Evolutionary conservation across 2,329 filamentous ascomycete genomes (phyloP), one percentile per base, ranked within the genome.

Genomic region (Zalaria sp.): DNA sequence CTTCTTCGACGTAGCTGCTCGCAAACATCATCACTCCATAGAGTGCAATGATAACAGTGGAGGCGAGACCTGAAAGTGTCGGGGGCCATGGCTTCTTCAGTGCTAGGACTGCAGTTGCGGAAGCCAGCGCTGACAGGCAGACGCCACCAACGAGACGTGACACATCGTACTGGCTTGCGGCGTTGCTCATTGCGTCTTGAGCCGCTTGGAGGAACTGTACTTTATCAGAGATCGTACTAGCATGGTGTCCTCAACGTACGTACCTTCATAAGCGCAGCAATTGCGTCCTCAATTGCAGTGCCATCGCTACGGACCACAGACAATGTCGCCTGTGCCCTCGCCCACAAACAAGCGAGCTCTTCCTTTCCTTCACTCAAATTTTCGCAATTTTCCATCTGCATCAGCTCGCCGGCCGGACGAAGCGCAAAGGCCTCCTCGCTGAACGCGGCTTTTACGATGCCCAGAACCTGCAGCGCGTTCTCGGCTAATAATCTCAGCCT

Each of bases 11-110:
- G 58, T 91, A 98, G 55, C 88, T 96, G 57, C 85, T 94, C 6
- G 88, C 89, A 62, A 96, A 96, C 88, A 96, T 96, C 77, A 95
- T 93, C 32, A 76, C 59, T 1, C 80, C 78, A 55, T 96, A 94
- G 4, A 69, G 53, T 2, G 55, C 10, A 5, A 59, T 52, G 0
- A 57, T 54, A 3, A 62, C 28, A 3, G 55, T 44, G 45, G 62
- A 63, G 49, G 59, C 62, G n/a, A 60, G 11, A 4, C 58, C 60
- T 0, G 73, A 60, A 0, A 79, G 38, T 1, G 73, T 73, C 27
- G 46, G 52, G n/a, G 49, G 53, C 46, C 46, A 57, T 4, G 53
- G 51, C 9, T 27, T 28, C 11, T 51, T 52, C 9, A 67, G 49
- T 11, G 57, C 49, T 43, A 58, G 38, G 42, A 58, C 59, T 29